Evolutionary conservation across 768 basidiomycete genomes (phyloP).

Genomic region (Pulveroboletus frians): DNA sequence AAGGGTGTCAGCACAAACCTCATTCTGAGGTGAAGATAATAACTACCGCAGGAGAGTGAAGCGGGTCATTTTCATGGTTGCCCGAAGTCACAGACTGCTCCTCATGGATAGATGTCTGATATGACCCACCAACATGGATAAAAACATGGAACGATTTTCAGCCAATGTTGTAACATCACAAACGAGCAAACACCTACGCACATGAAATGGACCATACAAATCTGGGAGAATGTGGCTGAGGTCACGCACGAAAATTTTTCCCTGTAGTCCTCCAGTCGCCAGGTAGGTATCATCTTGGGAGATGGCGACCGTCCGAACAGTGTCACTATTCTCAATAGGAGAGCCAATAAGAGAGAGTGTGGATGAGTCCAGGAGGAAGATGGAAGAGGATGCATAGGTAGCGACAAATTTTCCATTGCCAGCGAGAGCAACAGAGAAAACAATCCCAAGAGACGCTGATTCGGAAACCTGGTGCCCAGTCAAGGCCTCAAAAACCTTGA

Average conservation of each 20-base stretch:
- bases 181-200: neutral
- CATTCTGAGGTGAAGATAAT: too few species aligned
- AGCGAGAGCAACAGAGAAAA: neutral
- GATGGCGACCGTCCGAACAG: neutral
- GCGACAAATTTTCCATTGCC: neutral
- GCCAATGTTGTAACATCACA: too few species aligned
- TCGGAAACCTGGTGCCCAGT: neutral
- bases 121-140: too few species aligned
- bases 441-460: neutral
- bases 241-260: neutral
- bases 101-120: neutral
- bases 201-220: neutral
- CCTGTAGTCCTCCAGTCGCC: neutral
- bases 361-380: neutral
- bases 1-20: too few species aligned
- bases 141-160: too few species aligned
- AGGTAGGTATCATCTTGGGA: neutral
- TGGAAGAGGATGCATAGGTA: neutral
- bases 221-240: neutral
- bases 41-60: too few species aligned
- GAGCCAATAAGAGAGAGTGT: neutral
- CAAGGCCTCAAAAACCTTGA: neutral
- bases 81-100: neutral
- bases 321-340: neutral
- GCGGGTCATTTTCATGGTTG: too few species aligned